Base-by-base conservation (phyloP, 768 basidiomycete species). In the Phylloporus arenicola region DNA sequence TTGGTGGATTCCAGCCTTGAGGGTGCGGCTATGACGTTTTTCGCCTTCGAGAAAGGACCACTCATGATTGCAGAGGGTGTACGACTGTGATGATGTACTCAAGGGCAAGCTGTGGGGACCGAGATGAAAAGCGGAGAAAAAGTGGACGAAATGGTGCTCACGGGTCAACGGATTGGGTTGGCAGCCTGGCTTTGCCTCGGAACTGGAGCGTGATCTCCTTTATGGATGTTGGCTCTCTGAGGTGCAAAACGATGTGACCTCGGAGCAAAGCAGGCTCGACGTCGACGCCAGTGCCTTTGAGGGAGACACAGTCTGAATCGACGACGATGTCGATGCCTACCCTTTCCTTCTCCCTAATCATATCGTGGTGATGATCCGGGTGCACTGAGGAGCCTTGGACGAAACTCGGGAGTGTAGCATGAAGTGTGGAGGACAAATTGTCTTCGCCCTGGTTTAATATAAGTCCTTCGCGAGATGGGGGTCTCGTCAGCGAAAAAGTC, bases 1-100 rank as follows among this genome's bases (percentile, higher is more conserved):
- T 22, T 83, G 70, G 64, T 98, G 95, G 31, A 82, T 83, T 13
- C 95, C 95, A n/a, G 93, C 92, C 71, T 97, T 96, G 64, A 97
- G 83, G 0, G 93, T 97, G 60, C 90, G 92, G 11, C 78, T 74
- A 61, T 86, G 84, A 37, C 75, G 77, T 67, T 82, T 87, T 59
- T 84, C 82, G 50, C 88, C 88, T 59, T 91, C 86, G 43, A 95
- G 83, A 72, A 96, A 94, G 14, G 88, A 87, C 92, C 91, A 94
- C 54, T 92, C 88, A 62, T 94, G 90, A 51, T 79, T 80, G 67
- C 86, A 87, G 38, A 93, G 68, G 38, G 79, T 72, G 61, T 83
- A 86, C 16, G 77, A 80, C 51, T 79, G 65, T 10, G 72, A 70
- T 0, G 78, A 65, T 1, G 50, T 10, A n/a, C 55, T 48, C 38